Base-by-base conservation (phyloP, 805 yeast species). In the Candida railenensis region DNA sequence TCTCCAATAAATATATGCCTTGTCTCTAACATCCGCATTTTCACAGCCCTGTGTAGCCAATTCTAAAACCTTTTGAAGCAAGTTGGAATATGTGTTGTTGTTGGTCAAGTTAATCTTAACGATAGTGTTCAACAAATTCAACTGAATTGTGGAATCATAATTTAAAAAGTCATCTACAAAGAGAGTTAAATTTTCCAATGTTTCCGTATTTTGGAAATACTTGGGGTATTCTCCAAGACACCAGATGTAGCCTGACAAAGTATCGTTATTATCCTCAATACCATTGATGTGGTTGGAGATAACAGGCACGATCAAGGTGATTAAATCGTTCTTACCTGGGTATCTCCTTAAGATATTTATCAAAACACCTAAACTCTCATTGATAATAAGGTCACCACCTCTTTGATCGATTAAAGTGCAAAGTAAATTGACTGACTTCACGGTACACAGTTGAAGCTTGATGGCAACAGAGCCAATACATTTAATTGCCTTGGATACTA, bases 1-100 rank as follows among this genome's bases (percentile, higher is more conserved):
- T 66, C 95, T 77, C 94, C 94, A 87, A 60, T 85, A 87, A 37
- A 87, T 71, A 61, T 78, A 87, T 0, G 92, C 90, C 69, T 84
- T 81, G 61, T 87, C 95, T 62, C 94, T 76, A 22, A 87, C 85
- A 59, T 87, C 95, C 2, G 89, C 80, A 57, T 84, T 85, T 49
- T 84, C 86, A 47, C 85, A 73, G 37, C 79, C 76, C 48, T 77
- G 78, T 3, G 90, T 85, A 8, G 88, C 82, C 48, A 75, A 61
- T 49, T 81, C 84, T 53, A 87, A 73, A 4, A 82, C 74, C 37
- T 69, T 71, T 56, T 86, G 91, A 52, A 87, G 69, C 20, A 72
- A 57, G 20, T 55, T 64, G 25, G 78, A 71, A 43, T 73, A 67
- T 19, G 54, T 51, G 28, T 19, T 55, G 53, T 53, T 44, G 36